These are phyloP conservation scores for Yamadazyma sp. DNA, from an alignment of 805 yeast genomes.

Conservation along the genomic window DNA sequence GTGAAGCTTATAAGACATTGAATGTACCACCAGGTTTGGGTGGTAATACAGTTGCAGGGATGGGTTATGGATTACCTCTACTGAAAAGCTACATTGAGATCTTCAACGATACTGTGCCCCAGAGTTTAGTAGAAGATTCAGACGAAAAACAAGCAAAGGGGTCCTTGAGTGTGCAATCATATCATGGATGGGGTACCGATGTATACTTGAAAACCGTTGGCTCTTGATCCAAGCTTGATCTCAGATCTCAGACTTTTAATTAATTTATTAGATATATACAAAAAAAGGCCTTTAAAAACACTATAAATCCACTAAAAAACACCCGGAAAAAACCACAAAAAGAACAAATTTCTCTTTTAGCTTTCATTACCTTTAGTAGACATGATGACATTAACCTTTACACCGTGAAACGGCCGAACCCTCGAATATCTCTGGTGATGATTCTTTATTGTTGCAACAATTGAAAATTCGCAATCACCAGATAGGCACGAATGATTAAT, in stretches of 20 bases:
- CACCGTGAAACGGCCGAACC: no score
- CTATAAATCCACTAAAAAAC: no score
- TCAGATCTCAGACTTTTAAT: background rate
- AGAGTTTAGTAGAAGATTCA: conserved; percentile 12
- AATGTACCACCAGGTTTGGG: conserved; percentile 72
- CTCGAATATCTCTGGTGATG: no score
- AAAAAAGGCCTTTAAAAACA: no score
- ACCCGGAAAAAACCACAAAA: no score
- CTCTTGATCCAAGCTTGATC: background rate
- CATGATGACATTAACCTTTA: no score
- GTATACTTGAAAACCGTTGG: conserved; percentile 41
- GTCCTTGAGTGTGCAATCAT: conserved; percentile 39
- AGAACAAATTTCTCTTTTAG: no score
- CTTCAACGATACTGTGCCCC: conserved; percentile 30
- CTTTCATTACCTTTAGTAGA: no score
- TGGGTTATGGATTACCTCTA: conserved; percentile 94
- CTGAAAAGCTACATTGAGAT: conserved; percentile 49
- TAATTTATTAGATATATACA: no score
- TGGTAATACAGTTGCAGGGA: conserved; percentile 78
- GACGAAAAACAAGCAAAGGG: conserved; percentile 22
- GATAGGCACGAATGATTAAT: no score
- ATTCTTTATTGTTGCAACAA: no score
- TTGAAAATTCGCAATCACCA: no score
- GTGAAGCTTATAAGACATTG: conserved; percentile 56
- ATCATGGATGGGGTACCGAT: conserved; percentile 46